These are phyloP conservation scores for Botryosphaeria dothidea DNA, from an alignment of 2,329 filamentous ascomycete genomes.

Conservation along the genomic window DNA sequence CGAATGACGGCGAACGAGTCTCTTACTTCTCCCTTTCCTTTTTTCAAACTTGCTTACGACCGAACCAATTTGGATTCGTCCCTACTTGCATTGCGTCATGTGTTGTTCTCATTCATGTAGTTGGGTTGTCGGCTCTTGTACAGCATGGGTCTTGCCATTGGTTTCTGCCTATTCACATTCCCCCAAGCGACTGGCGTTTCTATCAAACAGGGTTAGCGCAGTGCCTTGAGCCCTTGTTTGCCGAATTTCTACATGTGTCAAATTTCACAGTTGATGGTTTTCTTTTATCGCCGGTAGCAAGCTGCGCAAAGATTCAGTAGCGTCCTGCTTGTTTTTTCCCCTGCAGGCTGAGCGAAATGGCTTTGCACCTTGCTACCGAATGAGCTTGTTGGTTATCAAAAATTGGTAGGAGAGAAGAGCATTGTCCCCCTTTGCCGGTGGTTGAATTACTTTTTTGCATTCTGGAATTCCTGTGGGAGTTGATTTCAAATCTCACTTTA, in stretches of 20 bases:
- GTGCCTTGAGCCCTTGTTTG: background rate
- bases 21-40: background rate
- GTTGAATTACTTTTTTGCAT: background rate
- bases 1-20: constrained; percentile 4
- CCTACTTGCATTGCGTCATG: constrained; percentile 6
- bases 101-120: constrained; percentile 6
- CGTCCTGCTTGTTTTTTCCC: background rate
- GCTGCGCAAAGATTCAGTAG: background rate
- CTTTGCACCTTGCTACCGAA: constrained; percentile 1
- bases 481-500: background rate
- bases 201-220: constrained; percentile 1
- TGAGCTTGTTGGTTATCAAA: background rate
- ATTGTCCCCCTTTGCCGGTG: background rate
- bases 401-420: constrained; percentile 2
- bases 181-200: constrained; percentile 12
- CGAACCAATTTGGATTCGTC: constrained; percentile 7
- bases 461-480: background rate
- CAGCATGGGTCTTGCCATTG: constrained; percentile 8
- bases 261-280: background rate
- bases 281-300: background rate
- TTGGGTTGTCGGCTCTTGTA: constrained; percentile 8
- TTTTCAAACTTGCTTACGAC: constrained; percentile 5
- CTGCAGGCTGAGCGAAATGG: background rate
- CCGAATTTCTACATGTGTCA: background rate
- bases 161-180: background rate